These are phyloP conservation scores for Neurospora cerealis DNA, from an alignment of 495 filamentous ascomycete genomes.

Conservation along the genomic window DNA sequence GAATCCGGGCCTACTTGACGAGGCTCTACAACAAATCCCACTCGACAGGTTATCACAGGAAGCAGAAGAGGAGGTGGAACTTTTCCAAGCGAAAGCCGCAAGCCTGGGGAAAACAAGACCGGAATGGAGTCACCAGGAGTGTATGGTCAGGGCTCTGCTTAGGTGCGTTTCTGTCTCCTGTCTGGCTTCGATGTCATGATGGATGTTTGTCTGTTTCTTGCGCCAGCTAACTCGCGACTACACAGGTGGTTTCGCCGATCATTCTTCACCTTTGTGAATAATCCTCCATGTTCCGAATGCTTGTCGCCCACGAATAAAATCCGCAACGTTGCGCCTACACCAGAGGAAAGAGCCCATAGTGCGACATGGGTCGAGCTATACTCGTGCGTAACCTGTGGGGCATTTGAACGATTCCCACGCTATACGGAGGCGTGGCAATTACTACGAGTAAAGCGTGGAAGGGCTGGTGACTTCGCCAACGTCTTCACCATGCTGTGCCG, in stretches of 20 bases:
- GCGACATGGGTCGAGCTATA: slow-evolving; percentile 85
- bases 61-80: slow-evolving; percentile 84
- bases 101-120: slow-evolving; percentile 71
- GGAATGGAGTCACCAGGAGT: slow-evolving; percentile 98
- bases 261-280: slow-evolving; percentile 96
- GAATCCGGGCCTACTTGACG: slow-evolving; percentile 91
- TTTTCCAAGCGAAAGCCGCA: slow-evolving; percentile 75
- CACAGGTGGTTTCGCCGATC: slow-evolving; percentile 86
- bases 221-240: slow-evolving; percentile 2
- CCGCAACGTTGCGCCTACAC: slow-evolving; percentile 72
- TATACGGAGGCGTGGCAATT: slow-evolving; percentile 95
- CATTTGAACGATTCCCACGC: slow-evolving; percentile 81
- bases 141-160: slow-evolving; percentile 80
- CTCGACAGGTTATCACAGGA: slow-evolving; percentile 88
- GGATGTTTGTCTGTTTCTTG: neutral
- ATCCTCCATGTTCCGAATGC: slow-evolving; percentile 76
- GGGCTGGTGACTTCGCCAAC: slow-evolving; percentile 94
- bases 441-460: slow-evolving; percentile 72
- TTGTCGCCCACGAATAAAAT: slow-evolving; percentile 70
- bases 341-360: slow-evolving; percentile 80
- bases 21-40: slow-evolving; percentile 77
- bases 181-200: neutral
- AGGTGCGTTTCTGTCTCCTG: slow-evolving; percentile 42
- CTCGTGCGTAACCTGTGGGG: slow-evolving; percentile 55
- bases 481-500: slow-evolving; percentile 98